Conservation (phyloP, 2,329 filamentous ascomycete genomes). For the Ascochyta fabae region DNA sequence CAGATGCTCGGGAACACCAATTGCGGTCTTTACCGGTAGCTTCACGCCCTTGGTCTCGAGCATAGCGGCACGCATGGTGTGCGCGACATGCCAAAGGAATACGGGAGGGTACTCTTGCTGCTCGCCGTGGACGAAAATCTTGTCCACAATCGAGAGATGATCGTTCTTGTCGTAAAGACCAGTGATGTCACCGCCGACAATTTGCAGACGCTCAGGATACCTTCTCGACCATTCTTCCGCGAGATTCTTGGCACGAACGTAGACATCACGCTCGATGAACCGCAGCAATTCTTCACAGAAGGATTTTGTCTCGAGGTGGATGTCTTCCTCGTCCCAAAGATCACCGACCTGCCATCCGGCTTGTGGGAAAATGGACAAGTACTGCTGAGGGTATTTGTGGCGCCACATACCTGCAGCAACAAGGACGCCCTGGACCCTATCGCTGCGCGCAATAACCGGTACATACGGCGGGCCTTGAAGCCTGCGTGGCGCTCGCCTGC, state of each 20-base stretch:
- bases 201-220: constrained; percentile 29
- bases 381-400: constrained; percentile 32
- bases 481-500: constrained; percentile 25
- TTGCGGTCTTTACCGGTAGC: neutral
- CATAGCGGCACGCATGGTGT: constrained; percentile 33
- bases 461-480: constrained; percentile 19
- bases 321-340: constrained; percentile 44
- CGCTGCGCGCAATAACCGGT: constrained; percentile 36
- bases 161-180: constrained; percentile 27
- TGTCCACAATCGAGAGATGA: constrained; percentile 32
- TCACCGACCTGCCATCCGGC: constrained; percentile 37
- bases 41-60: constrained; percentile 1
- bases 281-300: constrained; percentile 39
- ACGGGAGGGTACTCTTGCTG: constrained; percentile 25
- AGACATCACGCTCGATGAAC: constrained; percentile 38
- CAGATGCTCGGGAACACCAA: neutral
- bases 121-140: constrained; percentile 39
- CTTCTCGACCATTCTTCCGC: constrained; percentile 29
- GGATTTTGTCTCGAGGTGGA: constrained; percentile 36
- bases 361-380: constrained; percentile 36
- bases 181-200: constrained; percentile 23
- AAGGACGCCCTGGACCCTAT: constrained; percentile 24
- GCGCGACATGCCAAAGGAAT: constrained; percentile 41
- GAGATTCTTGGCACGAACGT: constrained; percentile 24
- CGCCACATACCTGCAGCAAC: constrained; percentile 31